phyloP scores from a whole-genome alignment of 1,284 basidiomycete species.

The Coniferiporia weirii region DNA sequence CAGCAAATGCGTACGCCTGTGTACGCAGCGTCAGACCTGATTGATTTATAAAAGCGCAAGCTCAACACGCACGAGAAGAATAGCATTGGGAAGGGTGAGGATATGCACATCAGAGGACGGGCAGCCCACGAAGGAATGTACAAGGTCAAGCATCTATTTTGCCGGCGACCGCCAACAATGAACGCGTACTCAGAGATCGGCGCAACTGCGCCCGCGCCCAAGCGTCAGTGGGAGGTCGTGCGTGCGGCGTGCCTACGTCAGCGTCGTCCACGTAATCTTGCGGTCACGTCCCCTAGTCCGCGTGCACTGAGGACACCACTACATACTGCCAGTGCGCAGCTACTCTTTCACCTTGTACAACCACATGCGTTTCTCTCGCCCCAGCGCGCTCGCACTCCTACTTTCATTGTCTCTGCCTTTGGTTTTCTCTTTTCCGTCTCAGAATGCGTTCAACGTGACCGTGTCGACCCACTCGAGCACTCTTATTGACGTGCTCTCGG shows the following conservation, averaged over 20 bases:
- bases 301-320: background rate
- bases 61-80: conserved; percentile 48
- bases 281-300: background rate
- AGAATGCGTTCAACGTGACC: conserved; percentile 28
- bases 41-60: background rate
- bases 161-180: no score
- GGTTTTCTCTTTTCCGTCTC: conserved; percentile 25
- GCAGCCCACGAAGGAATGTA: conserved; percentile 50
- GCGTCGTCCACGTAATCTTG: background rate
- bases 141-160: conserved; percentile 50
- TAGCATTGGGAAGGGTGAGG: conserved; percentile 47
- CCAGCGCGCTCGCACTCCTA: background rate
- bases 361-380: conserved; percentile 9
- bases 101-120: conserved; percentile 53
- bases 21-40: background rate
- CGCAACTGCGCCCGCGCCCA: no score
- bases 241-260: background rate
- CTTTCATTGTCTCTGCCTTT: conserved; percentile 29
- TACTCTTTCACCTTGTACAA: conserved; percentile 28
- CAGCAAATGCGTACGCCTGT: conserved; percentile 67
- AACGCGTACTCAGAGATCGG: no score
- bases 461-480: conserved; percentile 41
- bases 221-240: no score
- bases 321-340: background rate
- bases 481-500: conserved; percentile 74